Percentiles rank a stretch among this genome's conserved stretches.
Evolutionary conservation across 2,329 filamentous ascomycete species (phyloP).

Genomic region (Aspergillus texensis): DNA sequence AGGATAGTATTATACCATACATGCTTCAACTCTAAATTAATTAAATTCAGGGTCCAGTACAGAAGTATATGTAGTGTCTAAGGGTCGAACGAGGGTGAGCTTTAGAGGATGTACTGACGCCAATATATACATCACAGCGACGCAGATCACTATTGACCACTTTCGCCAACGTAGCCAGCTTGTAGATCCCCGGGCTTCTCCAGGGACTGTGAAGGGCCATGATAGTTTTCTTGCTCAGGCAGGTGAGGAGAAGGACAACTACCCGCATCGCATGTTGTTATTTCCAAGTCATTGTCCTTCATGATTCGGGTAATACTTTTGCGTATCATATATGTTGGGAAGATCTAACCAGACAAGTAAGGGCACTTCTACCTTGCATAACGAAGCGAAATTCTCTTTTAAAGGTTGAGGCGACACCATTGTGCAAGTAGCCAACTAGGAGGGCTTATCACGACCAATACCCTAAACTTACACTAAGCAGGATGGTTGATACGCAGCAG

Average conservation of each 20-base stretch:
- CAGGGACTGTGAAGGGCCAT: background rate
- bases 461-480: background rate
- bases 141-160: background rate
- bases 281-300: background rate
- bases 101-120: background rate
- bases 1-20: too few relatives aligned
- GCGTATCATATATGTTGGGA: fast-evolving
- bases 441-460: background rate
- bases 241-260: background rate
- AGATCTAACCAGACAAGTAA: background rate
- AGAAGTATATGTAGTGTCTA: too few relatives aligned
- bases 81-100: background rate
- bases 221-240: background rate
- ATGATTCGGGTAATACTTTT: background rate
- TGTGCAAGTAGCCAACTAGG: background rate
- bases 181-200: background rate
- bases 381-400: background rate
- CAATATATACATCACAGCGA: background rate
- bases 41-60: too few relatives aligned
- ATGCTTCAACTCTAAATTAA: too few relatives aligned
- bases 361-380: background rate
- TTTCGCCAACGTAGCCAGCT: background rate
- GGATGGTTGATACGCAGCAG: background rate
- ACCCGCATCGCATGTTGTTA: background rate
- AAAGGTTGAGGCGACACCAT: background rate